Percentiles rank a stretch among this genome's conserved stretches.
Evolutionary conservation across 2,329 filamentous ascomycete species (phyloP).

Genomic region (Tolypocladium tropicale): DNA sequence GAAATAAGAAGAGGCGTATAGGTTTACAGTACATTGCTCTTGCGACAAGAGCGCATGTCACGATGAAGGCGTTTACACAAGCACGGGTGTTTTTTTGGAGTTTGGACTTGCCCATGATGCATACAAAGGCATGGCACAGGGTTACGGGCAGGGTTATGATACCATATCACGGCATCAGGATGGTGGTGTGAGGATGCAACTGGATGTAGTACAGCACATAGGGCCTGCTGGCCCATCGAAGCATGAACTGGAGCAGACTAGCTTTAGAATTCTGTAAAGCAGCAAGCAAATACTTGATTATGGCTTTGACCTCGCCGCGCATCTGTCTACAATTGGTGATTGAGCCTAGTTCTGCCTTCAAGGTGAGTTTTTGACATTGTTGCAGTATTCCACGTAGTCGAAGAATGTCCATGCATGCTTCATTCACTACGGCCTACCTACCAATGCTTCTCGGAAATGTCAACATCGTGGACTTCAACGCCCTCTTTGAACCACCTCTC

Average conservation of each 20-base stretch:
- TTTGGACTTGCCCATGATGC: not conserved
- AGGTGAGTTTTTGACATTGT: too few species aligned
- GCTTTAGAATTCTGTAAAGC: not conserved
- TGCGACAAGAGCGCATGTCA: not conserved
- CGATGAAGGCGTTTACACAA: not conserved
- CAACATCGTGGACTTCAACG: slow-evolving; percentile 56
- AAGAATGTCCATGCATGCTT: not conserved
- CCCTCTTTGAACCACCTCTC: slow-evolving; percentile 62
- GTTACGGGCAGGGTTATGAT: not conserved
- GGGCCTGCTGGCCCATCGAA: not conserved
- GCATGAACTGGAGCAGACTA: not conserved
- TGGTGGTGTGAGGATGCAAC: not conserved
- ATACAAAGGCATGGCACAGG: not conserved
- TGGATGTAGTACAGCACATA: not conserved
- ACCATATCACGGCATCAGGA: not conserved
- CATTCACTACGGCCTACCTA: slow-evolving; percentile 22
- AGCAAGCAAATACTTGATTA: not conserved
- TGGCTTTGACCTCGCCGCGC: too few species aligned
- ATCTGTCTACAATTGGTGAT: too few species aligned
- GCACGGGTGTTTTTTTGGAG: slow-evolving; percentile 1
- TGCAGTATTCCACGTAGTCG: too few species aligned
- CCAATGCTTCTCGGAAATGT: slow-evolving; percentile 61
- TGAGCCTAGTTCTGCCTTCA: too few species aligned
- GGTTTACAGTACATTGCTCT: not conserved
- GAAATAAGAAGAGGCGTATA: not conserved